Evolutionary conservation across 2,329 filamentous ascomycete species (phyloP), one percentile per base, ranked within the genome.

Genomic region (Juglanconis sp.): DNA sequence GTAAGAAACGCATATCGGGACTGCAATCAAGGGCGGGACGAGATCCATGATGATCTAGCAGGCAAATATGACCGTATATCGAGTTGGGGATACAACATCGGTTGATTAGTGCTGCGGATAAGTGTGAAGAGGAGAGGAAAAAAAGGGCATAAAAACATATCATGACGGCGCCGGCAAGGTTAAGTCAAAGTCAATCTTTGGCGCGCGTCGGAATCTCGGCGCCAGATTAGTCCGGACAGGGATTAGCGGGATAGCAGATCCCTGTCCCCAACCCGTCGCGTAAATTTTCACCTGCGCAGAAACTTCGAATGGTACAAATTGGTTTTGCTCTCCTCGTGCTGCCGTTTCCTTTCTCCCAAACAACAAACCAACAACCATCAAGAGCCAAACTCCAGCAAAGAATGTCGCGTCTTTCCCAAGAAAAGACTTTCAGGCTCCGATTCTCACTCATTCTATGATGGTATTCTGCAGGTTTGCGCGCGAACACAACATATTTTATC

Each of bases 31-130:
- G 46, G 59, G 51, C 59, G 46, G 56, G 49, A 42, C 36, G 38
- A 56, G 35, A 53, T 53, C 68, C 58, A 65, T 66, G 59, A 81
- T 77, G 62, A 62, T 85, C 81, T 85, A 69, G 81, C 82, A 84
- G 79, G 74, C 73, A 81, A 82, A 83, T 84, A 81, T 85, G 82
- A 85, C 82, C 81, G 77, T 9, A 77, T 69, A 76, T 73, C 70
- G 75, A 82, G 79, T 83, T 72, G 74, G 71, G 60, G 73, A 76
- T 68, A 81, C 72, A 70, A 74, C 69, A 75, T 75, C 79, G 81
- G 81, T 85, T 85, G 82, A 85, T 85, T 85, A 79, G 79, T 83
- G 76, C 80, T 84, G 82, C 82, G 59, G 73, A 72, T 77, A 76
- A 75, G 80, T 83, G 75, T 82, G 71, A 67, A 64, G 60, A 60